Base-by-base conservation (phyloP, 306 rosid genomes). In the Luffa aegyptiaca region DNA sequence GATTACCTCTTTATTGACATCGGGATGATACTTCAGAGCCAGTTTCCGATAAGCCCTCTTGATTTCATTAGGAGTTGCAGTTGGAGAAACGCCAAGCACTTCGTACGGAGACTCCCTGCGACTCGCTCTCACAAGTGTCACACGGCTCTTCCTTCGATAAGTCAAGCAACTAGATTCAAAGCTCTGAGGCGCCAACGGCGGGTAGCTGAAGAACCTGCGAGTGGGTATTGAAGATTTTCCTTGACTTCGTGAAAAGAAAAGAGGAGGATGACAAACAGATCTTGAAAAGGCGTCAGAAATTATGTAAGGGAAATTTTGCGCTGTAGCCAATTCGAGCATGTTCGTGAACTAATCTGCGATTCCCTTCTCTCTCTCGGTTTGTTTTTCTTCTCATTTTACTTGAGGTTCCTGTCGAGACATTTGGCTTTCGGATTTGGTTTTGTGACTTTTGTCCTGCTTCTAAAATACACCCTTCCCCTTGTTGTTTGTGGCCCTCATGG, bases 11-110 rank as follows among this genome's bases (percentile, higher is more conserved):
- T 93, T 95, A 81, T 95, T 95, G 53, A 93, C 99, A 88, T 95
- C 99, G 18, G 99, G 98, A 49, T 95, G 99, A 84, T 81, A 91
- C 92, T 90, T 95, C 16, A 95, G 96, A 82, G 99, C 99, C 31
- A 93, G 96, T 89, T 91, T 95, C 65, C 99, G 85, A 86, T 93
- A 95, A 3, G 99, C 97, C 90, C 82, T 87, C 36, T 93, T 95
- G 84, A 96, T 93, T 83, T 95, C 96, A 14, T 46, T 84, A 0
- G 82, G 81, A 75, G 88, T 83, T 14, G 99, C 89, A 1, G 97
- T 90, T n/a, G 97, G 90, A 41, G 97, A 86, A 45, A 95, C 88
- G 0, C 99, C 99, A 77, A 95, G 62, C 64, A 91, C 97, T 49
- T 91, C 82, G 59, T 91, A 95, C 0, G 99, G 98, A 42, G 99